A percentile compares a stretch with the other conserved stretches of the same genome.
Evolutionary conservation across 345 rosid genomes (phyloP).

Genomic region (Acer campestre): DNA sequence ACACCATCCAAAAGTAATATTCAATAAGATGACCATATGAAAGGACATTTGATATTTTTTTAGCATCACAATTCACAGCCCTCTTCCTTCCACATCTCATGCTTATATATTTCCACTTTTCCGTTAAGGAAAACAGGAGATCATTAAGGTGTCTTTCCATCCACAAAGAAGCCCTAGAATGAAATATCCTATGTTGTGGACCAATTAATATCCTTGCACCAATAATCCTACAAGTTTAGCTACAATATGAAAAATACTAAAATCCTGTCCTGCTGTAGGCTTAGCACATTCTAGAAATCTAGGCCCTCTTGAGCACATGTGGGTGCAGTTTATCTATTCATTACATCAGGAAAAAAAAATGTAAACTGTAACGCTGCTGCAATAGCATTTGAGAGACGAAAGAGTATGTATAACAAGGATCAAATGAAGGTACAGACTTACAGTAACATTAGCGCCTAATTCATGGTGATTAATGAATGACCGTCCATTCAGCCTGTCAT

Average conservation of each 20-base stretch:
- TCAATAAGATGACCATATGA: not conserved
- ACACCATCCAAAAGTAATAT: not conserved
- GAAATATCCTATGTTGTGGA: not conserved
- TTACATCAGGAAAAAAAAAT: not conserved
- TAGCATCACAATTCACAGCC: not conserved
- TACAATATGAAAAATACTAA: not conserved
- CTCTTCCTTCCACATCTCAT: not conserved
- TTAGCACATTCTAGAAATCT: not conserved
- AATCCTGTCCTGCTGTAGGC: not conserved
- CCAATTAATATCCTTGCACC: not conserved
- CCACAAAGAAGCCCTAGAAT: not conserved
- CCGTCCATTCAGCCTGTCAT: conserved; percentile 78
- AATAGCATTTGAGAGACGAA: conserved; percentile 8
- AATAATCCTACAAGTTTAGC: not conserved
- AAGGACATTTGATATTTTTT: not conserved
- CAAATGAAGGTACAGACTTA: conserved; percentile 44
- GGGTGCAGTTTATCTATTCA: not conserved
- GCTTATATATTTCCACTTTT: not conserved
- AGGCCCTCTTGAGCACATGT: not conserved
- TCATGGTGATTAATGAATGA: conserved; percentile 77
- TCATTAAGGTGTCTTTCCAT: not conserved
- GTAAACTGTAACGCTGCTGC: not conserved
- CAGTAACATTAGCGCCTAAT: conserved; percentile 89
- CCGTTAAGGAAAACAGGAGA: not conserved
- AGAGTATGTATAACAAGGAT: conserved; percentile 10